phyloP scores from a whole-genome alignment of 2,329 filamentous ascomycete species.

The Claviceps fusiformis region DNA sequence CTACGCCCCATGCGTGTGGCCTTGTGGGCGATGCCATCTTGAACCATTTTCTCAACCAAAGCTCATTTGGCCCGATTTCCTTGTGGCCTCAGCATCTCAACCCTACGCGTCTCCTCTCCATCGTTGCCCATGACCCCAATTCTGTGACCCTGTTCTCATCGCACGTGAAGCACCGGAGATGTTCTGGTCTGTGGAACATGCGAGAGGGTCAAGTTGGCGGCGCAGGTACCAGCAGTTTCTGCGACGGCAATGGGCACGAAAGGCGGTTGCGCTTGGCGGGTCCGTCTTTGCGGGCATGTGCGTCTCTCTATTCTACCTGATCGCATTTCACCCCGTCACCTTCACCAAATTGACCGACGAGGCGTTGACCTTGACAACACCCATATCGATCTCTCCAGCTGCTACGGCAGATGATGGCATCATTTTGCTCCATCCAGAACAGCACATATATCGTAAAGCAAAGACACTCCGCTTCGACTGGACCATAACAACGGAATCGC shows the following conservation, averaged over 20 bases:
- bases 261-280: not conserved
- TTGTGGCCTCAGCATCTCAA: no score
- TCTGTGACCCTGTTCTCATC: not conserved
- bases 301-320: not conserved
- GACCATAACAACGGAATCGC: conserved; percentile 23
- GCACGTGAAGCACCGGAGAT: not conserved
- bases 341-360: not conserved
- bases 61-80: no score
- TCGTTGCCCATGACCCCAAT: not conserved
- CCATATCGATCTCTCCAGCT: not conserved
- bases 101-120: not conserved
- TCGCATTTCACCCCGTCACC: not conserved
- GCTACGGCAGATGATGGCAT: conserved; percentile 2
- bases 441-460: conserved; percentile 24
- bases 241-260: not conserved
- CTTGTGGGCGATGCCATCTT: no score
- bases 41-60: no score
- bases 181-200: not conserved
- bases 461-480: conserved; percentile 21
- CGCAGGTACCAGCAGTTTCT: not conserved
- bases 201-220: not conserved
- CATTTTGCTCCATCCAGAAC: conserved; percentile 27
- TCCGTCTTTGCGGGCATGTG: not conserved
- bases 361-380: not conserved
- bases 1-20: no score